Evolutionary conservation across 352 stramenopile genomes (phyloP).

Genomic region (Globisporangium lucens): DNA sequence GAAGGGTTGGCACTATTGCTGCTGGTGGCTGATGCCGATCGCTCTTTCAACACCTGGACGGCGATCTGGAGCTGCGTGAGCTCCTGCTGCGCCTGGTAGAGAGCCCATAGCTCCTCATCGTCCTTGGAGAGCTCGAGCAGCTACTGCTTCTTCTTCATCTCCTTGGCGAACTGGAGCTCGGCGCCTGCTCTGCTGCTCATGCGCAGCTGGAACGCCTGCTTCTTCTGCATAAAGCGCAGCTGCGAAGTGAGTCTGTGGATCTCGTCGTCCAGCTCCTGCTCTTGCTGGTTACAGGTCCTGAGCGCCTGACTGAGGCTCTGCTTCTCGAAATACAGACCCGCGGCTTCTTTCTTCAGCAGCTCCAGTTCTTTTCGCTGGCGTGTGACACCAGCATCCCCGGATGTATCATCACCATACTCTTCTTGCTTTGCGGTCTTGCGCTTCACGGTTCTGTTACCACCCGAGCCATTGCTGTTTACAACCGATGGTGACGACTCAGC

Average conservation of each 20-base stretch:
- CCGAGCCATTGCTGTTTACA: neutral
- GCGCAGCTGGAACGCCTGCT: constrained; percentile 45
- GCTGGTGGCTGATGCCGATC: neutral
- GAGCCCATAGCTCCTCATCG: constrained; percentile 55
- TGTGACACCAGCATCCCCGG: constrained; percentile 13
- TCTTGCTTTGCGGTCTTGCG: constrained; percentile 12
- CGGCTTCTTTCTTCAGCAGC: constrained; percentile 32
- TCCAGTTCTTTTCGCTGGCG: constrained; percentile 40
- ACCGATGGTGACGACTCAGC: neutral
- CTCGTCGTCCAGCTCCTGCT: constrained; percentile 30
- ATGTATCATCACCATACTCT: neutral
- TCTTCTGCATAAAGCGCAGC: constrained; percentile 41
- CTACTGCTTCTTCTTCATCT: constrained; percentile 40
- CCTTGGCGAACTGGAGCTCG: constrained; percentile 19
- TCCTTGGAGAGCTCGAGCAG: constrained; percentile 41
- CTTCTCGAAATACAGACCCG: constrained; percentile 30
- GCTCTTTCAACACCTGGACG: constrained; percentile 37
- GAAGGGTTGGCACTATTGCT: constrained; percentile 2
- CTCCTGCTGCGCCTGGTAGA: constrained; percentile 55
- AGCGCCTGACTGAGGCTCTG: constrained; percentile 23
- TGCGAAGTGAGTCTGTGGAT: constrained; percentile 31
- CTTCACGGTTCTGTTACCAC: neutral
- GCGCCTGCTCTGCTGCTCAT: constrained; percentile 30
- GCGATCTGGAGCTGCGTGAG: constrained; percentile 57
- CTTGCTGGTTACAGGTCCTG: constrained; percentile 22